Base-by-base conservation (phyloP, 148 eudicot species). In the Euryodendron excelsum region DNA sequence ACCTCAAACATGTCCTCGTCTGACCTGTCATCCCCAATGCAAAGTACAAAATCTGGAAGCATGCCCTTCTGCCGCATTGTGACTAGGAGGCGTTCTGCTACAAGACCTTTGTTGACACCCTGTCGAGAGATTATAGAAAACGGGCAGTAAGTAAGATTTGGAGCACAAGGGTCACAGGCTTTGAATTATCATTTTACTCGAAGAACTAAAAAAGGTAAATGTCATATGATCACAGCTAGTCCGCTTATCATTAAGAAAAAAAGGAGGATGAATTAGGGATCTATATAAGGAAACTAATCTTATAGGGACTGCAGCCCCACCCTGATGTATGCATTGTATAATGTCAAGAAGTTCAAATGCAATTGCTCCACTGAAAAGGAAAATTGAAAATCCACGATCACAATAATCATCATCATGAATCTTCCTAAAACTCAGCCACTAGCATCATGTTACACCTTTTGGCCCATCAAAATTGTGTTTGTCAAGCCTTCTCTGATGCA, bases 1-100 rank as follows among this genome's bases (percentile, higher is more conserved):
- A 90, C 92, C 87, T 89, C 97, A 76, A 92, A 92, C 97, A 92
- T 92, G 83, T 92, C 97, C 81, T 92, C 97, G 4, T 92, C 97
- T 9, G 97, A 92, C 73, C 93, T 82, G 53, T 92, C 97, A 56
- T 92, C 97, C 17, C 97, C 97, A 1, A 92, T 87, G 63, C 93
- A 92, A 10, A 92, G 86, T 41, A 92, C 91, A 33, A 92, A 92
- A 74, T 92, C 97, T 2, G 93, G 92, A 78, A 91, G 90, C 89
- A 89, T 86, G 67, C 83, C 89, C 79, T 84, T 89, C 70, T 82
- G 77, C 63, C 67, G 84, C 92, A 91, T 89, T 31, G 81, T 91
- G 1, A 68, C 74, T 9, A 91, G 83, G 53, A 91, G 90, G 59
- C 86, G 86, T 77, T 85, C 88, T 20, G 95, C 95, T 34, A 89